Base-by-base conservation (phyloP, 371 early-diverging fungal genomes). In the Mucor sp. region DNA sequence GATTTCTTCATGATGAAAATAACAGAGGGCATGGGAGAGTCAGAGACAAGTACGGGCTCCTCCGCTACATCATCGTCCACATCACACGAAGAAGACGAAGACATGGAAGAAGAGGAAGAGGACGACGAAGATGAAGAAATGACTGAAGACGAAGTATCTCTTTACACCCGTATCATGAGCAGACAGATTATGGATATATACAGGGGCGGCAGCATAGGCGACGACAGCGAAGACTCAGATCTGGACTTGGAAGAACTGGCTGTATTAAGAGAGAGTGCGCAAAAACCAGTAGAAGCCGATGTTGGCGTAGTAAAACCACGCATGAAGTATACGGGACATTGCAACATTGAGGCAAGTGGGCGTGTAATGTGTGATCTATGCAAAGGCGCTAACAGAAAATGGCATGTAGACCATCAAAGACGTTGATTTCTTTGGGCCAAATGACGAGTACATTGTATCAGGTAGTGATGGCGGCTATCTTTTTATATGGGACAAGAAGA, bases 401-500 rank as follows among this genome's bases (percentile, higher is more conserved):
- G n/a, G 11, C 8, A 3, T 11, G 6, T 75, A 89, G 76, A 92
- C 92, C 0, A 76, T 91, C 50, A 95, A 95, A 74, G 95, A 94
- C 60, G 91, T 90, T 25, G 90, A 88, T 65, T 93, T 93, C 74
- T 87, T 86, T 69, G 92, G 93, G 0, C 78, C 79, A 0, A 71
- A 86, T 41, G 90, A 88, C 63, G 86, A 86, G 62, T 93, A 89
- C 62, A 76, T 95, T 32, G 85, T 90, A 39, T 91, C 91, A 2
- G 95, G 95, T 0, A 90, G 90, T 1, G 95, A 95, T 66, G 93
- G 91, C 67, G 93, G 94, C 3, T 79, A 83, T 27, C 65, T 90
- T 7, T 92, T 89, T 69, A 74, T 94, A 58, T 95, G 94, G 94
- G 87, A 90, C 68, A 89, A 89, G 69, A 67, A 73, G 53, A 84